Conservation (phyloP, 2,329 filamentous ascomycete species). For the Sporothrix luriei region DNA sequence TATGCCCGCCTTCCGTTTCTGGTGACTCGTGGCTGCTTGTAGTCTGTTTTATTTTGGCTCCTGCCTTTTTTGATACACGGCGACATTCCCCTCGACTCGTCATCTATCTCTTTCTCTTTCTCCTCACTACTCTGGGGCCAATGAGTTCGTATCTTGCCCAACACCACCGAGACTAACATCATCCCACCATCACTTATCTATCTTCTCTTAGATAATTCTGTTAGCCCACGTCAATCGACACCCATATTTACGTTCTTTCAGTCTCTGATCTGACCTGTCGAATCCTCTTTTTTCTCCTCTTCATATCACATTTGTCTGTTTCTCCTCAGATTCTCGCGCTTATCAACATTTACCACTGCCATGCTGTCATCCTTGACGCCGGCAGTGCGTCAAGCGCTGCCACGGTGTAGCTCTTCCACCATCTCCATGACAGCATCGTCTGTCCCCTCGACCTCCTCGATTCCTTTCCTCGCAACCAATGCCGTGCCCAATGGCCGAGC, state of each 20-base stretch:
- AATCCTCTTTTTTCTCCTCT: background rate
- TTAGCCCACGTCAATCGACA: background rate
- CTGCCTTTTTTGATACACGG: background rate
- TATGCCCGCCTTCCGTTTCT: conserved; percentile 14
- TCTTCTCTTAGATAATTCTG: background rate
- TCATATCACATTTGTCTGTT: background rate
- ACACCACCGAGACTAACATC: conserved; percentile 9
- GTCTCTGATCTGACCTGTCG: background rate
- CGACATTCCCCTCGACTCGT: background rate
- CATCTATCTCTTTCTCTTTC: too few species aligned
- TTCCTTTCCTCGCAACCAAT: background rate
- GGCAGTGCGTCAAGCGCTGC: conserved; percentile 2
- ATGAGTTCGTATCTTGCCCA: background rate
- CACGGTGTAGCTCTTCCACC: conserved; percentile 14
- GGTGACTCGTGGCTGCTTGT: conserved; percentile 13
- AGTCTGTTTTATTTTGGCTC: background rate
- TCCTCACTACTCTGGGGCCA: background rate
- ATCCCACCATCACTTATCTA: conserved; percentile 15
- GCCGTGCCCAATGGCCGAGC: conserved; percentile 10
- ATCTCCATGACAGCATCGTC: conserved; percentile 5
- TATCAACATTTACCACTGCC: background rate
- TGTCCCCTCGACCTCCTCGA: background rate
- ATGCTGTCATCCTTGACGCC: conserved; percentile 11
- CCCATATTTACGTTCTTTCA: background rate
- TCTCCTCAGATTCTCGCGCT: background rate